Evolutionary conservation across 1,139 yeast species (phyloP), one percentile per base, ranked within the genome.

Genomic region (Diutina catenulata): DNA sequence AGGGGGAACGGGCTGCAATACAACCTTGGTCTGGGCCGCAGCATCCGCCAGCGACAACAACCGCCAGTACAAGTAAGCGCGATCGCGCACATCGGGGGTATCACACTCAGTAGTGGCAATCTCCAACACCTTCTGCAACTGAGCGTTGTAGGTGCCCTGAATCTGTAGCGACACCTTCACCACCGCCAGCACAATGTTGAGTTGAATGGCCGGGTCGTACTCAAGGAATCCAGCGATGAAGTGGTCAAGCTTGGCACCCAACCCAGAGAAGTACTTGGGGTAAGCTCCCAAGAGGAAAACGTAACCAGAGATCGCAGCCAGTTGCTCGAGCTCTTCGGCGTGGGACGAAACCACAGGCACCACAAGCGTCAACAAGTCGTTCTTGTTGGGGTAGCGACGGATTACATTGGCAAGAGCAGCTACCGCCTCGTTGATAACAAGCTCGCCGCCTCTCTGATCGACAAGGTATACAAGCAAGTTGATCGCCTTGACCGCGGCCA

Each of bases 21-120:
- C 63, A 36, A 82, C 68, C 39, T 70, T 65, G 48, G 70, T 54
- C 37, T 69, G 70, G 22, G 65, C 51, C 4, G 60, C 67, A 6
- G 71, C 57, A 1, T 61, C 51, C 22, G 80, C 63, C 25, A 21
- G 21, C 0, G 95, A 84, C 42, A 91, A 65, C 42, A 93, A 65
- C 53, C 98, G 76, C 97, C 97, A 91, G 59, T 87, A 91, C 39
- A 91, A 73, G 58, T 80, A 91, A 0, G 96, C 96, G 59, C 91
- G 76, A 58, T 91, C 98, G 51, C 97, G 74, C 29, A 91, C 83
- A 56, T 91, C 98, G 2, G 95, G 82, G 55, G 87, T 87, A 48
- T 86, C 94, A 42, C 87, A 73, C 42, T 78, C 76, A 41, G 77
- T 76, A 1, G 95, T 86, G 10, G 94, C 86, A 41, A 76, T 63